phyloP scores from a whole-genome alignment of 768 basidiomycete species.

The Botryobasidium botryosum region DNA sequence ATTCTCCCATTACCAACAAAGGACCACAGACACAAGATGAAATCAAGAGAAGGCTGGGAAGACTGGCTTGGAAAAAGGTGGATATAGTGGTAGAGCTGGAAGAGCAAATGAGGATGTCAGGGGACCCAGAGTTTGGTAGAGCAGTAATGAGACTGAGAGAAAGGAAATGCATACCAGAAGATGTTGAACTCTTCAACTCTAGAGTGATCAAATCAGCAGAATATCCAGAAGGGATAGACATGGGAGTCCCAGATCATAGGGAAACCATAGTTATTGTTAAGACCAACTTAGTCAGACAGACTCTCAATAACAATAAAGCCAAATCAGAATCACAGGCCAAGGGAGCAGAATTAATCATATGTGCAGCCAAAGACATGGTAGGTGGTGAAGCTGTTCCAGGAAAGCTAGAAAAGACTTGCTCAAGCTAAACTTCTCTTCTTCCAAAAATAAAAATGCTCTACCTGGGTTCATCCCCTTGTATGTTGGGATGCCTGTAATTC shows the following conservation, averaged over 20 bases:
- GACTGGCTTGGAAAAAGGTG: slow-evolving; percentile 13
- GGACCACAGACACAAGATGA: neutral
- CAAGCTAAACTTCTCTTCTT: neutral
- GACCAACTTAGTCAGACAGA: slow-evolving; percentile 4
- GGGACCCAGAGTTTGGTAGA: slow-evolving; percentile 14
- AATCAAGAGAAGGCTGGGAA: slow-evolving; percentile 1
- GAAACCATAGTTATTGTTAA: slow-evolving; percentile 4
- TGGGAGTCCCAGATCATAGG: neutral
- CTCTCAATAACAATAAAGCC: slow-evolving; percentile 16
- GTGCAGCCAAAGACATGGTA: slow-evolving; percentile 15
- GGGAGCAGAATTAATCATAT: slow-evolving; percentile 23
- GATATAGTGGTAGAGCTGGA: slow-evolving; percentile 12
- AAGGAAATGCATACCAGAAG: slow-evolving; percentile 15
- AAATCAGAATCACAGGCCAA: slow-evolving; percentile 11
- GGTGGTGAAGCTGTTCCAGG: neutral
- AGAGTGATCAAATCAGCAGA: slow-evolving; percentile 5
- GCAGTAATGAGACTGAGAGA: slow-evolving; percentile 14
- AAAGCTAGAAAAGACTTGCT: neutral
- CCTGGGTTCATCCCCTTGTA: slow-evolving; percentile 22
- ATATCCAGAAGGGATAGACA: slow-evolving; percentile 1
- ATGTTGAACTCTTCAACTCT: slow-evolving; percentile 24
- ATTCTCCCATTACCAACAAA: slow-evolving; percentile 12
- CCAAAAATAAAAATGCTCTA: slow-evolving; percentile 12
- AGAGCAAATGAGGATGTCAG: slow-evolving; percentile 17
- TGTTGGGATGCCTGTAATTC: slow-evolving; percentile 26